Evolutionary conservation across 257 asterid species (phyloP).

Genomic region (Hygrophila difformis): DNA sequence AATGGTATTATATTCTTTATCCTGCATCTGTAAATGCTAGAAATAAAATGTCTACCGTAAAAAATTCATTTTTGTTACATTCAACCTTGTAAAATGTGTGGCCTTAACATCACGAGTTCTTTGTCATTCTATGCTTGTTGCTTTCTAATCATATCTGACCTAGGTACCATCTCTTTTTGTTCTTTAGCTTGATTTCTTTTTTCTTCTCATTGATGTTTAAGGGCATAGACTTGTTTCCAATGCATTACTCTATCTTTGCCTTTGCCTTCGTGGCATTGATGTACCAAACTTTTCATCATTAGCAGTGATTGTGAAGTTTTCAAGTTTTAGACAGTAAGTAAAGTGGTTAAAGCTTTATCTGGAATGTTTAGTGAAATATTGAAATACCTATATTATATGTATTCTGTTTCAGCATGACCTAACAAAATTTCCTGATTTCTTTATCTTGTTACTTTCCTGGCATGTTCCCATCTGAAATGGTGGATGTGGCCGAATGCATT

Average conservation of each 20-base stretch:
- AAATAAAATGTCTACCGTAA: too few relatives aligned
- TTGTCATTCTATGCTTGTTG: not conserved
- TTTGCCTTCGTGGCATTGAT: too few relatives aligned
- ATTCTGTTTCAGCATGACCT: not conserved
- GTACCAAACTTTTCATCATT: too few relatives aligned
- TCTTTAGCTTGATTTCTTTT: too few relatives aligned
- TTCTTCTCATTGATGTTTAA: too few relatives aligned
- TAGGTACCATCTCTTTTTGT: not conserved
- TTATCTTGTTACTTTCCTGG: not conserved
- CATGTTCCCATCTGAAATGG: not conserved
- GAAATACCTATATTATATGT: not conserved
- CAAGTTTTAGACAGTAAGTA: conserved; percentile 1
- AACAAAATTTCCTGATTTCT: not conserved
- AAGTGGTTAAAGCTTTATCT: not conserved
- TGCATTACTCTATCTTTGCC: not conserved
- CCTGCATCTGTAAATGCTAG: too few relatives aligned
- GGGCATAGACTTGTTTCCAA: not conserved
- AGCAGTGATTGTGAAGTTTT: not conserved
- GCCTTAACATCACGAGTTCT: not conserved
- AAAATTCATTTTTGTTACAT: too few relatives aligned
- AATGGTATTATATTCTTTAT: not conserved
- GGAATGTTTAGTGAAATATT: not conserved
- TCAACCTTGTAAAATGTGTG: not conserved
- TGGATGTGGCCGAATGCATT: too few relatives aligned
- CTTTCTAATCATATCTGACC: not conserved